Conservation (phyloP, 192 early-diverging fungal species). For the Geranomyces variabilis region DNA sequence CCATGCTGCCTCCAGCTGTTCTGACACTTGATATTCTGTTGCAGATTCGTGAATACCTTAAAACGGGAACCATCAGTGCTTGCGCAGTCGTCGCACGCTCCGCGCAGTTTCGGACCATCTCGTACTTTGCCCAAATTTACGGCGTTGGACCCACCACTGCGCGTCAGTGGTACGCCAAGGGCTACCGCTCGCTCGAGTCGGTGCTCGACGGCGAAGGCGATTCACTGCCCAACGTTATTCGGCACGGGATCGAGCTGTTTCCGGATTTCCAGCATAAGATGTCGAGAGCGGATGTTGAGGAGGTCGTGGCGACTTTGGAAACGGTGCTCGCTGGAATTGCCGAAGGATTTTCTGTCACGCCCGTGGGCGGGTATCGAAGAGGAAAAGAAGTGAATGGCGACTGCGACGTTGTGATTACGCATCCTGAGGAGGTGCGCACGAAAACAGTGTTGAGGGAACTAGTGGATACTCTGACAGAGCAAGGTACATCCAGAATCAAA, state of each 20-base stretch:
- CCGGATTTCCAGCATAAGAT: constrained; percentile 34
- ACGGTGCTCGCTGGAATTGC: constrained; percentile 19
- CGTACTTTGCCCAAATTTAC: constrained; percentile 33
- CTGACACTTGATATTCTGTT: not conserved
- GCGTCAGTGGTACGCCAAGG: constrained; percentile 33
- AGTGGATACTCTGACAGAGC: constrained; percentile 20
- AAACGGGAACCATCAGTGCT: constrained; percentile 29
- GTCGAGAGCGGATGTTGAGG: constrained; percentile 38
- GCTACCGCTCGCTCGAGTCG: constrained; percentile 25
- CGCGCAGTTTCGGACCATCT: constrained; percentile 15
- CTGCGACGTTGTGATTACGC: constrained; percentile 40
- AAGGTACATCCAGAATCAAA: constrained; percentile 9
- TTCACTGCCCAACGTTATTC: not conserved
- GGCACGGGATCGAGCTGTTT: constrained; percentile 15
- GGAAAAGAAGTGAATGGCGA: constrained; percentile 40
- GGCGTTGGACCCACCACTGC: constrained; percentile 36
- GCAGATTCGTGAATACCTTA: constrained; percentile 33
- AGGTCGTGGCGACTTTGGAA: constrained; percentile 26
- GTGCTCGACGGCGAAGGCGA: constrained; percentile 7
- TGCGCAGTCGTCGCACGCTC: constrained; percentile 3
- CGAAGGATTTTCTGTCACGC: constrained; percentile 12
- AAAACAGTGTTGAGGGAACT: constrained; percentile 15
- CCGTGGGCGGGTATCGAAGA: constrained; percentile 39
- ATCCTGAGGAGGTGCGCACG: constrained; percentile 16
- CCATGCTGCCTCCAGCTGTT: too few species aligned